These are phyloP conservation scores for Acorus gramineus DNA, from an alignment of 106 monocot species.

Conservation along the genomic window DNA sequence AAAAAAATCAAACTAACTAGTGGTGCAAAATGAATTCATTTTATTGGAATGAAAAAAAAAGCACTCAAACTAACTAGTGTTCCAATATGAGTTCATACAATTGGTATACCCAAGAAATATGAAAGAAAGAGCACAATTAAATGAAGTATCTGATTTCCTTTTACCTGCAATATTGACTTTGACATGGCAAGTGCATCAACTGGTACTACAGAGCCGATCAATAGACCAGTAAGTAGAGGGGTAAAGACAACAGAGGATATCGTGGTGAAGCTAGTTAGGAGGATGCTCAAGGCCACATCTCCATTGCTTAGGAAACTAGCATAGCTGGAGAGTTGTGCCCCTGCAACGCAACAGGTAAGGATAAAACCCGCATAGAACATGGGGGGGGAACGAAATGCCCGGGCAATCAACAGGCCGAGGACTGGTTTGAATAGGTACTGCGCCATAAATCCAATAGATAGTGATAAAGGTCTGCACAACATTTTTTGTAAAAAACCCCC, in stretches of 20 bases:
- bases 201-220: constrained; percentile 92
- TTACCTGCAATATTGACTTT: constrained; percentile 97
- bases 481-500: too few relatives aligned
- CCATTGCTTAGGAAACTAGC: constrained; percentile 97
- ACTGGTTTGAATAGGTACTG: constrained; percentile 90
- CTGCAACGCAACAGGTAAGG: constrained; percentile 90
- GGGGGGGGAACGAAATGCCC: constrained; percentile 52
- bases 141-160: background rate
- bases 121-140: background rate
- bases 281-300: constrained; percentile 90
- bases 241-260: constrained; percentile 88
- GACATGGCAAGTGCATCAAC: constrained; percentile 97
- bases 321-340: constrained; percentile 96
- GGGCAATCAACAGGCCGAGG: constrained; percentile 74
- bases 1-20: too few relatives aligned
- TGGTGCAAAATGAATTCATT: background rate
- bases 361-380: constrained; percentile 93
- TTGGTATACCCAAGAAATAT: background rate
- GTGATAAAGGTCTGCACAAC: constrained; percentile 63
- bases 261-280: constrained; percentile 85
- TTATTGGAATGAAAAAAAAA: background rate
- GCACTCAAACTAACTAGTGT: too few relatives aligned
- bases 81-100: background rate
- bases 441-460: constrained; percentile 76
- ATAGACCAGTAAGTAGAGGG: constrained; percentile 73